Percentiles rank a stretch among this genome's conserved stretches.
Evolutionary conservation across 176 grass and related monocot genomes (phyloP).

Genomic region (Lolium perenne): DNA sequence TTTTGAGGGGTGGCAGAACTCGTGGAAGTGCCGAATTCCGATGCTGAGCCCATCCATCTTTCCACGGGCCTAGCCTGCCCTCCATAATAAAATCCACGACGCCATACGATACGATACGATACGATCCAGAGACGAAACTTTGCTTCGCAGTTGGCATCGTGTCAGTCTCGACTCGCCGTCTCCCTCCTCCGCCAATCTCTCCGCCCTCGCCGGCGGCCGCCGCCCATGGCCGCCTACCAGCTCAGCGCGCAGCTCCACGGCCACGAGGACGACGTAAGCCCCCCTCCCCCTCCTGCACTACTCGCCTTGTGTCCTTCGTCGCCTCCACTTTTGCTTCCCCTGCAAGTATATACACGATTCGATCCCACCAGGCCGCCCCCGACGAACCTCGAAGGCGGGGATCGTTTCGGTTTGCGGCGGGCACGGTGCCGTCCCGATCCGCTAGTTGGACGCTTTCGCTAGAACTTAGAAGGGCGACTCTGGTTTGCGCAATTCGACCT

Average conservation of each 20-base stretch:
- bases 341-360: constrained; percentile 40
- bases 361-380: constrained; percentile 20
- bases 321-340: constrained; percentile 52
- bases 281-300: background rate
- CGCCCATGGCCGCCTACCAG: constrained; percentile 58
- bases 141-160: constrained; percentile 19
- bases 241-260: constrained; percentile 71
- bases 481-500: constrained; percentile 35
- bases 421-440: background rate
- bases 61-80: background rate
- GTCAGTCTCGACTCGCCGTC: constrained; percentile 38
- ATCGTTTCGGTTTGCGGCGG: background rate
- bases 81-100: background rate
- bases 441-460: background rate
- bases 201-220: constrained; percentile 19
- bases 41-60: background rate
- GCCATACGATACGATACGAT: background rate
- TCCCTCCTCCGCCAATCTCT: constrained; percentile 30
- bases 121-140: background rate
- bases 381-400: background rate
- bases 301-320: background rate
- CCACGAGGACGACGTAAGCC: constrained; percentile 89
- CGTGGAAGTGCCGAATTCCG: background rate
- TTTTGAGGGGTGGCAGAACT: too few relatives aligned
- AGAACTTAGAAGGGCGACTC: background rate